Evolutionary conservation across 345 rosid species (phyloP), one percentile per base, ranked within the genome.

Genomic region (Trapa bicornis): DNA sequence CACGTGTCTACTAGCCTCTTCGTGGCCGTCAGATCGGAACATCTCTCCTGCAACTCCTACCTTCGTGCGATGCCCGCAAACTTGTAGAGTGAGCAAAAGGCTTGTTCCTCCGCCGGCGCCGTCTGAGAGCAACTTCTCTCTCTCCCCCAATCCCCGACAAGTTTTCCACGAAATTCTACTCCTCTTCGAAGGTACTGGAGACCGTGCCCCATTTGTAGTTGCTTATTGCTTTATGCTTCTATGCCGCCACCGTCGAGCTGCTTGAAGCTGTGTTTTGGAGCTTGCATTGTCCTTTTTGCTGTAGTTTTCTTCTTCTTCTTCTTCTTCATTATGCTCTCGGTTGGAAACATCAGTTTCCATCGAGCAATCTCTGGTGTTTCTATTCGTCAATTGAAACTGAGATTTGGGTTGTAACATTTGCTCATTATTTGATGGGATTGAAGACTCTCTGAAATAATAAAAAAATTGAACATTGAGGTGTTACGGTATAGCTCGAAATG

Each of bases 21-120:
- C 29, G 1, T 43, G 35, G 22, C 69, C 69, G 61, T 67, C 61
- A 6, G 69, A 67, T 67, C 35, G 36, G 8, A 45, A 10, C 69
- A 50, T n/a, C 61, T 22, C 29, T 22, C 29, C 37, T 67, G 22
- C 41, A 10, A 17, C 13, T 53, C 58, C 43, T 41, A 45, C 43
- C 61, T 33, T 48, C 13, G 5, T 38, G 43, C 61, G 5, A 8
- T 3, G 37, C 12, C 58, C 29, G 29, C 29, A 22, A 33, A 15
- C 42, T 67, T 50, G 52, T 22, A 22, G 29, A 22, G 29, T 52
- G 17, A 43, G 36, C 29, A 22, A 22, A 22, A 22, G 7, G 2
- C 6, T 41, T 41, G 43, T 41, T 41, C 7, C 43, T 67, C 29
- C 29, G 29, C 35, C 39, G 32, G 70, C 70, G 63, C 70, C 70